These are phyloP conservation scores for Eimeria sp. DNA, from an alignment of 169 alveolate species.

Conservation along the genomic window DNA sequence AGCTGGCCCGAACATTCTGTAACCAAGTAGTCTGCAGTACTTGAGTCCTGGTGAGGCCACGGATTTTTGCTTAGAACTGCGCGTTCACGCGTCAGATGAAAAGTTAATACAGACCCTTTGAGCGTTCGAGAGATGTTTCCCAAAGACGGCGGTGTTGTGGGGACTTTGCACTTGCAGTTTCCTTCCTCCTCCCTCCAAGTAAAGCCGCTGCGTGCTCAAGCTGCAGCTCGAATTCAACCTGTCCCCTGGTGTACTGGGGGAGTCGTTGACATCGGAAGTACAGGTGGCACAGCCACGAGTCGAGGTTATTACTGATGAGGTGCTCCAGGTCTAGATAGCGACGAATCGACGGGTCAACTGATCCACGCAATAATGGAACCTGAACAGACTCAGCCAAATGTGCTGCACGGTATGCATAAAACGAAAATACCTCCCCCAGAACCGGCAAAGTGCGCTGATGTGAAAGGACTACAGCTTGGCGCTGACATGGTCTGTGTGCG, in stretches of 20 bases:
- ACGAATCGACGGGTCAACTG: slow-evolving; percentile 83
- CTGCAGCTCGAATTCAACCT: slow-evolving; percentile 77
- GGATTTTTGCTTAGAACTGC: background rate
- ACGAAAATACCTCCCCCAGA: background rate
- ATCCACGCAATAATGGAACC: slow-evolving; percentile 83
- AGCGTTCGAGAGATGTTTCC: slow-evolving; percentile 39
- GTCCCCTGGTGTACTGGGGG: slow-evolving; percentile 80
- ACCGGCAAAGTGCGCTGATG: background rate
- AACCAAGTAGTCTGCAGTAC: background rate
- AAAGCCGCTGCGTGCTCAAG: slow-evolving; percentile 78
- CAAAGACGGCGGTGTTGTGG: slow-evolving; percentile 22
- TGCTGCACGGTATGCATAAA: background rate
- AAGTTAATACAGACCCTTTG: slow-evolving; percentile 17
- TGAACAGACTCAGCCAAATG: slow-evolving; percentile 11
- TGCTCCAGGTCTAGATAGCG: slow-evolving; percentile 87
- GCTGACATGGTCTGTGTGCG: background rate
- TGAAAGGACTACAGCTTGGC: background rate
- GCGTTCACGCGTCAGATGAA: background rate
- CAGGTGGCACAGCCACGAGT: slow-evolving; percentile 89
- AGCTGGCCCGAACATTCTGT: background rate
- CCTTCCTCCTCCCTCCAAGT: slow-evolving; percentile 59
- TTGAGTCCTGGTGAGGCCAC: background rate
- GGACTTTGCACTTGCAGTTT: background rate
- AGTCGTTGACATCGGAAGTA: slow-evolving; percentile 84
- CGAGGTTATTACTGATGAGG: slow-evolving; percentile 84